These are phyloP conservation scores for Tuber magnatum DNA, from an alignment of 495 filamentous ascomycete species.

Conservation along the genomic window DNA sequence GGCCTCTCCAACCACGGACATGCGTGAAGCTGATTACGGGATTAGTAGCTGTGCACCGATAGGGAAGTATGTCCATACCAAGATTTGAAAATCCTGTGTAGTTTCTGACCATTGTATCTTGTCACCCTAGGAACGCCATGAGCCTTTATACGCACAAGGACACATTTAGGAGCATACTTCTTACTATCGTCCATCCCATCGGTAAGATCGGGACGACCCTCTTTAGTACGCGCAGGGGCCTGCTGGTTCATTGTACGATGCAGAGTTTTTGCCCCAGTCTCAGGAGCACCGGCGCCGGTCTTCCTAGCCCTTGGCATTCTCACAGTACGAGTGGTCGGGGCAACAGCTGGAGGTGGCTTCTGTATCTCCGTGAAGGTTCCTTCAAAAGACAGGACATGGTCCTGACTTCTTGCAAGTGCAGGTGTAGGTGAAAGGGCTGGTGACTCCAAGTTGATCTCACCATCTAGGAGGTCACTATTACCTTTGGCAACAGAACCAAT, in stretches of 20 bases:
- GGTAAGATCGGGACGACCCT: not conserved
- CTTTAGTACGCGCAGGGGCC: constrained; percentile 14
- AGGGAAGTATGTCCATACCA: not conserved
- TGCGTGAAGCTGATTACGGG: constrained; percentile 20
- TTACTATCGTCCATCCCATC: constrained; percentile 22
- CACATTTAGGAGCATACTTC: constrained; percentile 8
- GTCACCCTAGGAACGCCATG: not conserved
- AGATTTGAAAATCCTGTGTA: not conserved
- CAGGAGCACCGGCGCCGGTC: constrained; percentile 17
- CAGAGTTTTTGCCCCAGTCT: constrained; percentile 18
- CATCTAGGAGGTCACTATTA: not conserved
- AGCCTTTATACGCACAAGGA: not conserved
- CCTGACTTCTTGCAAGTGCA: not conserved
- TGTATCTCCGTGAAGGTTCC: constrained; percentile 9
- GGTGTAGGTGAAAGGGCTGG: not conserved
- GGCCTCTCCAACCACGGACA: constrained; percentile 29
- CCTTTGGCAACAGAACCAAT: not conserved
- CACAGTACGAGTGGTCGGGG: constrained; percentile 10
- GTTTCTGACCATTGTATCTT: not conserved
- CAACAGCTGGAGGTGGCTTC: not conserved
- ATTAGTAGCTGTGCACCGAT: not conserved
- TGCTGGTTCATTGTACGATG: constrained; percentile 26
- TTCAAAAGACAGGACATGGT: constrained; percentile 1
- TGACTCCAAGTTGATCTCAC: not conserved
- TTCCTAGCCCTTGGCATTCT: constrained; percentile 22